phyloP scores from a whole-genome alignment of 2,329 filamentous ascomycete genomes.

The Epichloe elymi region DNA sequence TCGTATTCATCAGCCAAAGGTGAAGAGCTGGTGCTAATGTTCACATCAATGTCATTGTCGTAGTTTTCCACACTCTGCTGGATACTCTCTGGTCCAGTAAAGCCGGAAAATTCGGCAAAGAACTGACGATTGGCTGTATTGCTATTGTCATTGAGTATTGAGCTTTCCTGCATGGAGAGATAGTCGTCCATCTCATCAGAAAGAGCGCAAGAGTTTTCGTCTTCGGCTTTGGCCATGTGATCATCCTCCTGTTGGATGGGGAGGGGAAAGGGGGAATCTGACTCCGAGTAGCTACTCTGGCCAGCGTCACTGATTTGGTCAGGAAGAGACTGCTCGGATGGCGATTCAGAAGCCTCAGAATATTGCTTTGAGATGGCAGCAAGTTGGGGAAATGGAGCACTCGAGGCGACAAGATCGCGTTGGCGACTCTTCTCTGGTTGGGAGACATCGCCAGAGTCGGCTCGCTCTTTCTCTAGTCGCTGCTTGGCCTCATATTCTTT shows the following conservation, averaged over 20 bases:
- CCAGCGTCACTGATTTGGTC: slow-evolving; percentile 15
- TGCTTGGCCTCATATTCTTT: slow-evolving; percentile 27
- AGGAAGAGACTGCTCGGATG: slow-evolving; percentile 8
- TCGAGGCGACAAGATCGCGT: slow-evolving; percentile 26
- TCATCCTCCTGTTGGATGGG: slow-evolving; percentile 1
- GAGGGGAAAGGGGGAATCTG: slow-evolving; percentile 8
- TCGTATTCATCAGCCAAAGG: slow-evolving; percentile 10
- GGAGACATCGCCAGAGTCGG: slow-evolving; percentile 10
- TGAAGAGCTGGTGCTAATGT: slow-evolving; percentile 3
- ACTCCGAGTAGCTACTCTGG: slow-evolving; percentile 13
- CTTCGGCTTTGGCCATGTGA: slow-evolving; percentile 4
- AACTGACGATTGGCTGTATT: slow-evolving; percentile 2
- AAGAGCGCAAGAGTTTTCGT: slow-evolving; percentile 4
- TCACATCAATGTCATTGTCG: neutral
- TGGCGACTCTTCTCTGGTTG: slow-evolving; percentile 19
- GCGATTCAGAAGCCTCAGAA: slow-evolving; percentile 8
- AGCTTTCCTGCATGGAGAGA: slow-evolving; percentile 7
- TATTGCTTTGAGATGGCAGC: slow-evolving; percentile 8
- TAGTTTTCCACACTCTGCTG: slow-evolving; percentile 2
- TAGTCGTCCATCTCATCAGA: slow-evolving; percentile 9
- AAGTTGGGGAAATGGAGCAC: slow-evolving; percentile 25
- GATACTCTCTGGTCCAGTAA: neutral
- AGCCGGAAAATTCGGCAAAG: slow-evolving; percentile 2
- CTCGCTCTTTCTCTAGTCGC: slow-evolving; percentile 21
- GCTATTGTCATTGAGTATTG: slow-evolving; percentile 5